Evolutionary conservation across 805 yeast species (phyloP).

Genomic region (Hanseniaspora singularis): DNA sequence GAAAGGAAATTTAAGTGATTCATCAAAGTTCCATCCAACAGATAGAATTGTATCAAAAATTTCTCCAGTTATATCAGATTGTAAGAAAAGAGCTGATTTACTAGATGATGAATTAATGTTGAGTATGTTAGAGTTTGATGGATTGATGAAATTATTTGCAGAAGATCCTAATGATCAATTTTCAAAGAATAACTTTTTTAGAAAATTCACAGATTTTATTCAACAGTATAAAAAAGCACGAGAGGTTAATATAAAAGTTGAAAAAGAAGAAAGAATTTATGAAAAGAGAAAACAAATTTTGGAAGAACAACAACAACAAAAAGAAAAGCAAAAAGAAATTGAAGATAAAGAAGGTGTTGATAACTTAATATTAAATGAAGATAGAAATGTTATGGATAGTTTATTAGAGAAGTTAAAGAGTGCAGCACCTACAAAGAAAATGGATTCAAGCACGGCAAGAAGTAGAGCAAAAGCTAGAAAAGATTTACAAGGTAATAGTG

Average conservation of each 20-base stretch:
- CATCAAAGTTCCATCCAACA: conserved; percentile 65
- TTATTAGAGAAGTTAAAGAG: conserved; percentile 76
- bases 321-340: conserved; percentile 17
- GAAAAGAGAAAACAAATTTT: conserved; percentile 59
- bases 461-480: conserved; percentile 66
- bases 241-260: conserved; percentile 62
- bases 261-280: conserved; percentile 66
- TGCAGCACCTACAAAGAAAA: conserved; percentile 61
- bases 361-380: conserved; percentile 15
- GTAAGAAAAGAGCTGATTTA: conserved; percentile 55
- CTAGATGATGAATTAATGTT: conserved; percentile 51
- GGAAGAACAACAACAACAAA: conserved; percentile 28
- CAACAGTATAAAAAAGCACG: conserved; percentile 70
- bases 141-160: conserved; percentile 75
- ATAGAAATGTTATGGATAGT: conserved; percentile 61
- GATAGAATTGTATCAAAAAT: conserved; percentile 59
- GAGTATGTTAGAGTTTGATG: conserved; percentile 53
- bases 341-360: conserved; percentile 10
- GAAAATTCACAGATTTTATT: conserved; percentile 67
- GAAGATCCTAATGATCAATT: conserved; percentile 66
- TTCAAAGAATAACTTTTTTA: conserved; percentile 59
- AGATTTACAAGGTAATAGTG: conserved; percentile 31
- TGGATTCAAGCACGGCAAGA: conserved; percentile 65
- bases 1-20: conserved; percentile 76
- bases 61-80: conserved; percentile 57